Percentiles rank a stretch among this genome's conserved stretches.
Evolutionary conservation across 371 early-diverging fungal genomes (phyloP).

Genomic region (Sporodiniella umbellata): DNA sequence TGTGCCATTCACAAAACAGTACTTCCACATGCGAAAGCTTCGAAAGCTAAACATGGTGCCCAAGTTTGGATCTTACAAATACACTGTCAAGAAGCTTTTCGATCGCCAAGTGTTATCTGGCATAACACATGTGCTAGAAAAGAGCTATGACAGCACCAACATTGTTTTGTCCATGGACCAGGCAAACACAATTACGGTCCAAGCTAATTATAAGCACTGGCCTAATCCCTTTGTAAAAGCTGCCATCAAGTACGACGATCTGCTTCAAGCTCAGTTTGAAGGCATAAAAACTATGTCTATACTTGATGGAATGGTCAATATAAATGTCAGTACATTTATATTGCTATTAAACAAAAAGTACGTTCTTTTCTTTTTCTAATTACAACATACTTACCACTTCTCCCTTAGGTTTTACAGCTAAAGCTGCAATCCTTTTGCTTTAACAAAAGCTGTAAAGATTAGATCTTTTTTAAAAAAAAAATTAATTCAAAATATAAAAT

Average conservation of each 20-base stretch:
- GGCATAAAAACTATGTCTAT: constrained; percentile 84
- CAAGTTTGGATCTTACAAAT: constrained; percentile 97
- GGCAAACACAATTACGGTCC: constrained; percentile 84
- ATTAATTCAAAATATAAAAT: no score
- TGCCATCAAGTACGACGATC: constrained; percentile 87
- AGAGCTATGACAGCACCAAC: constrained; percentile 84
- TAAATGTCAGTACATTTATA: constrained; percentile 93
- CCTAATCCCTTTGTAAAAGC: constrained; percentile 71
- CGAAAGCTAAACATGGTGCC: constrained; percentile 87
- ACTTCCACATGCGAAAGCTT: constrained; percentile 86
- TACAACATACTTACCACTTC: background rate
- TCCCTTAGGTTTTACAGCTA: background rate
- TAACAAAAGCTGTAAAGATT: no score
- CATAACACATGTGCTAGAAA: constrained; percentile 74
- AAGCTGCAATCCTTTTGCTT: no score
- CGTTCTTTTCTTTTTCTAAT: background rate
- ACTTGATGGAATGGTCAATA: constrained; percentile 88
- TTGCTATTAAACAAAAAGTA: constrained; percentile 97
- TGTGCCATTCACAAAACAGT: constrained; percentile 89
- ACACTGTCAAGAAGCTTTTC: constrained; percentile 88
- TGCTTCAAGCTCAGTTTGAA: constrained; percentile 91
- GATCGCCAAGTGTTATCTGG: constrained; percentile 90
- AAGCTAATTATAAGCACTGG: constrained; percentile 79
- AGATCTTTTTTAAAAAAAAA: no score
- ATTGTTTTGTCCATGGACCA: constrained; percentile 92